Evolutionary conservation across 441 rosid species (phyloP), one percentile per base, ranked within the genome.

Genomic region (Pelargonium australe): DNA sequence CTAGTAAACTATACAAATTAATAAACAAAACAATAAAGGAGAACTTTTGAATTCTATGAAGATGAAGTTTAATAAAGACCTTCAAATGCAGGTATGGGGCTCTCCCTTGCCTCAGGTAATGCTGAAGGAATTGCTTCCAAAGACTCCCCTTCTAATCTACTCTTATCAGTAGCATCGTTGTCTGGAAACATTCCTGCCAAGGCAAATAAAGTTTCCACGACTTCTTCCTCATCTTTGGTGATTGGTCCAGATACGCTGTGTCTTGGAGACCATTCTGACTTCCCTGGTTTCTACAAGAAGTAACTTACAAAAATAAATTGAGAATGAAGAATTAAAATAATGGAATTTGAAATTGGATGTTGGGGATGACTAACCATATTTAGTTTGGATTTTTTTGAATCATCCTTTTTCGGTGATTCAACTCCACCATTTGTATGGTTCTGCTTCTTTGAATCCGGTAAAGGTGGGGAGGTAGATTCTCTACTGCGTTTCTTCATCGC

Each of bases 221-320:
- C 98, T 84, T 91, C 97, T 81, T 88, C 89, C 85, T 93, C 98
- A 70, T 93, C 98, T 79, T 93, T 91, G 10, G 97, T 82, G 79
- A 90, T 90, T 45, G 88, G 74, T 65, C 95, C 90, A 77, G 81
- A 53, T 68, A 63, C 60, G 75, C 45, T 37, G 14, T 73, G 65
- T 75, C 78, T 70, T 23, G 49, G 45, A 82, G 84, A 78, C 79
- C 81, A 76, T 68, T 72, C 77, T 10, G 61, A 70, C 75, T 67
- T 65, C 77, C 79, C 87, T 78, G 74, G 78, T 76, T 73, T 77
- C 94, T 88, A 71, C 63, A 76, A 73, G 74, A 72, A 63, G 55
- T 73, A 70, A 47, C 65, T 57, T 71, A 44, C 13, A 67, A 31
- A 61, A 20, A 66, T 68, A 20, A 74, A 73, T 67, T 44, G 19